Percentiles rank a stretch among this genome's conserved stretches.
Evolutionary conservation across 2,329 filamentous ascomycete genomes (phyloP).

Genomic region (Apiospora hydei): DNA sequence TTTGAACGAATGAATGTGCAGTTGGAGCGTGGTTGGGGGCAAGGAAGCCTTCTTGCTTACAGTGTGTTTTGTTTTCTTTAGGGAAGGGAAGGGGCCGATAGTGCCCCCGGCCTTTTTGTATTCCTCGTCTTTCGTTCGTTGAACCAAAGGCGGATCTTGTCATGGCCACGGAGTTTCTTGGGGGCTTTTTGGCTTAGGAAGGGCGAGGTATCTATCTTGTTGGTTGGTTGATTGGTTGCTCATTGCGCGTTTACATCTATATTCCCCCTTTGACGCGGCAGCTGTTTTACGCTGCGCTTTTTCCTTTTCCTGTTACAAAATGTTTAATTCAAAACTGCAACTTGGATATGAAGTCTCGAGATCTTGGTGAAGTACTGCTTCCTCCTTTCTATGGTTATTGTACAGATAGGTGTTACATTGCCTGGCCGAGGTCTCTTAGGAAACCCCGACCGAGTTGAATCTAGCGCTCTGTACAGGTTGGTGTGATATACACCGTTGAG

Average conservation of each 20-base stretch:
- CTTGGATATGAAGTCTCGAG: not conserved
- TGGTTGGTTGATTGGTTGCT: conserved; percentile 2
- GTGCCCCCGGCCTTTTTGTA: not conserved
- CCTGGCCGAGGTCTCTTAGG: not conserved
- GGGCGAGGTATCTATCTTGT: not conserved
- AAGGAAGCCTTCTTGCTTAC: conserved; percentile 18
- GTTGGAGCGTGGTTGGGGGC: not conserved
- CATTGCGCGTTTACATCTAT: conserved; percentile 15
- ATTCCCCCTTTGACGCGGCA: conserved; percentile 23
- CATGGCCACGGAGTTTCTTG: conserved; percentile 29
- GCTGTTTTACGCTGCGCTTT: conserved; percentile 7
- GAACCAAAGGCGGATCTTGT: not conserved
- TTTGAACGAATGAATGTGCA: conserved; percentile 9
- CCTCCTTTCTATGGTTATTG: not conserved
- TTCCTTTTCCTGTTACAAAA: not conserved
- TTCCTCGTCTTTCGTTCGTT: conserved; percentile 17
- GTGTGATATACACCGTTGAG: not conserved
- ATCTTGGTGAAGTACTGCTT: conserved; percentile 1
- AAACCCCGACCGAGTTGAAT: not conserved
- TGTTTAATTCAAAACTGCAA: conserved; percentile 6
- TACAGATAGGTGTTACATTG: conserved; percentile 18
- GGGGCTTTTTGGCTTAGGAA: conserved; percentile 5
- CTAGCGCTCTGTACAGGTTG: not conserved
- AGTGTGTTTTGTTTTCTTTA: conserved; percentile 20
- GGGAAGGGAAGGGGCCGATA: not conserved